Percentiles rank a stretch among this genome's conserved stretches.
These are phyloP conservation scores for Aureobasidium sp. DNA, from an alignment of 2,329 filamentous ascomycete genomes.

Conservation along the genomic window DNA sequence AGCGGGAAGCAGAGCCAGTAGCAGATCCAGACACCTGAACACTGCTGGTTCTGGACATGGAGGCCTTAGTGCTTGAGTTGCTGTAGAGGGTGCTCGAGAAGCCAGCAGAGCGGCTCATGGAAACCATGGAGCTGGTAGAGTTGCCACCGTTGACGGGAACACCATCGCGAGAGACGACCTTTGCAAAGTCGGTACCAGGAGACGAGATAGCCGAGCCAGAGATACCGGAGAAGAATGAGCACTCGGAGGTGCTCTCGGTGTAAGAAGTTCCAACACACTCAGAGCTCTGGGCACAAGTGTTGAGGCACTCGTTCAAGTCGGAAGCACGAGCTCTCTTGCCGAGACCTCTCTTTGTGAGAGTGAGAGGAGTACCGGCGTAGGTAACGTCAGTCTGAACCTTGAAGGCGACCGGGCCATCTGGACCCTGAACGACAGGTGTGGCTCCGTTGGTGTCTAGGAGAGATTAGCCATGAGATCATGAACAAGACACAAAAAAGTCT, in stretches of 20 bases:
- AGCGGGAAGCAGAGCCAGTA: not conserved
- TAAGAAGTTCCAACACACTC: constrained; percentile 1
- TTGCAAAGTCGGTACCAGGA: not conserved
- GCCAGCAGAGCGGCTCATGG: not conserved
- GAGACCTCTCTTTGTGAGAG: not conserved
- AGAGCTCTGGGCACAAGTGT: not conserved
- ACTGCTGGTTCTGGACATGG: not conserved
- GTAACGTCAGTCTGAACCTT: not conserved
- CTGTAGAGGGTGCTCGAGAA: not conserved
- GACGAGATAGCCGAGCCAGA: not conserved
- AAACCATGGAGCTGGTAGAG: not conserved
- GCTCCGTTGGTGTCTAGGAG: not conserved
- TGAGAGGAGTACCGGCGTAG: not conserved
- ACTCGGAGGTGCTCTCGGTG: not conserved
- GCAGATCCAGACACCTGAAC: not conserved
- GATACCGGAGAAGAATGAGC: not conserved
- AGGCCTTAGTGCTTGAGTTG: not conserved
- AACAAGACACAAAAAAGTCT: not conserved
- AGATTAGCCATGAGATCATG: not conserved
- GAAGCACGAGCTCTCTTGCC: not conserved
- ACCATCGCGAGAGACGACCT: not conserved
- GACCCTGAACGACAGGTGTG: not conserved
- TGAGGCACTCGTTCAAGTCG: not conserved
- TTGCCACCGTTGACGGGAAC: not conserved
- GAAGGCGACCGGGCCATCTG: not conserved